Conservation (phyloP, 208 protist genomes). For the Trichomonas gallinae region DNA sequence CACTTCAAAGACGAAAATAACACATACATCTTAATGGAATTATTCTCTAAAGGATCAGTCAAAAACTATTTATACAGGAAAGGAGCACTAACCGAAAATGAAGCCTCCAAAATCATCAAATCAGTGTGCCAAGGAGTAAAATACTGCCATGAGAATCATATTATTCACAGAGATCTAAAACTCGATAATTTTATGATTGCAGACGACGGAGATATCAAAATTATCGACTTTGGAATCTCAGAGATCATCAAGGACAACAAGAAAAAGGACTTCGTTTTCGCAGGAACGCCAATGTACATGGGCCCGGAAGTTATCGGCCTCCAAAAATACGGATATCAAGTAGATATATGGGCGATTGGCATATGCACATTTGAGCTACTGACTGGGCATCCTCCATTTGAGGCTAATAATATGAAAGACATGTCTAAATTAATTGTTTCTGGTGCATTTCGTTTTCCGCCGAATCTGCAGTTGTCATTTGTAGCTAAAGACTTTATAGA, state of each 20-base stretch:
- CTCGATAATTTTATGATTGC: slow-evolving; percentile 81
- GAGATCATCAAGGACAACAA: slow-evolving; percentile 59
- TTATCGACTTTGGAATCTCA: slow-evolving; percentile 81
- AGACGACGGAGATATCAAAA: slow-evolving; percentile 59
- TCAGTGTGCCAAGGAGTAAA: neutral
- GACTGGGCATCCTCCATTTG: neutral
- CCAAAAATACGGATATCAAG: slow-evolving; percentile 54
- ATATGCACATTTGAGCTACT: neutral
- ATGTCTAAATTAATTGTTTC: neutral
- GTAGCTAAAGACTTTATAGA: neutral
- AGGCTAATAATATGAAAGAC: neutral
- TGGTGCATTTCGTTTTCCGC: neutral
- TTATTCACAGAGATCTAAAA: slow-evolving; percentile 90
- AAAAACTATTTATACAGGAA: neutral
- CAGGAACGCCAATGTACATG: slow-evolving; percentile 29
- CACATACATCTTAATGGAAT: neutral
- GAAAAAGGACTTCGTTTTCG: slow-evolving; percentile 57
- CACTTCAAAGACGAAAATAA: neutral
- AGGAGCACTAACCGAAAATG: neutral
- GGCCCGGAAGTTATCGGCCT: slow-evolving; percentile 23
- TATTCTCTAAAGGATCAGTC: neutral
- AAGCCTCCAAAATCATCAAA: neutral
- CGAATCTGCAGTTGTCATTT: neutral
- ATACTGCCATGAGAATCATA: slow-evolving; percentile 31
- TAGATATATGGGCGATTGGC: neutral